Conservation (phyloP, 495 filamentous ascomycete genomes). For the Copromyces sp. region DNA sequence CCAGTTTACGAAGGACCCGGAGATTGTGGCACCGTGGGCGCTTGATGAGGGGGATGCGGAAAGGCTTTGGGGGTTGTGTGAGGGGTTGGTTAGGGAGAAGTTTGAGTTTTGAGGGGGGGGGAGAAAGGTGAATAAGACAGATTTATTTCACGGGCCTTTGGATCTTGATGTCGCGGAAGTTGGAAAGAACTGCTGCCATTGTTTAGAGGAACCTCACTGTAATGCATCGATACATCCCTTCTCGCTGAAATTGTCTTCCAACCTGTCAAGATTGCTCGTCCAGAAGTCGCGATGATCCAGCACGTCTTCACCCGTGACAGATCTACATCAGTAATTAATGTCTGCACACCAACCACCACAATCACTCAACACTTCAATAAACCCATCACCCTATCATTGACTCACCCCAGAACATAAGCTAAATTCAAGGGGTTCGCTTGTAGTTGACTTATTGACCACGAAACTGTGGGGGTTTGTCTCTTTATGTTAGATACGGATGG, state of each 20-base stretch:
- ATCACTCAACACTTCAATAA: neutral
- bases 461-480: neutral
- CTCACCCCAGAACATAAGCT: neutral
- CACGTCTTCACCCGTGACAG: neutral
- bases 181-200: neutral
- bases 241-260: neutral
- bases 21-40: conserved; percentile 29
- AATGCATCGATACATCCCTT: neutral
- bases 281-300: neutral
- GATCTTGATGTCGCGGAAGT: neutral
- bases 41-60: conserved; percentile 32
- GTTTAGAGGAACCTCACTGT: neutral
- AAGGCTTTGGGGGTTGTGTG: conserved; percentile 34
- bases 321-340: neutral
- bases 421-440: neutral
- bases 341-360: neutral
- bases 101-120: conserved; percentile 12
- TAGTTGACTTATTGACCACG: neutral
- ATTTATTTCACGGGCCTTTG: neutral
- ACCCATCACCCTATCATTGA: neutral
- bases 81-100: conserved; percentile 32
- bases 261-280: neutral
- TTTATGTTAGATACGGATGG: neutral
- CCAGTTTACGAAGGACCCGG: conserved; percentile 18
- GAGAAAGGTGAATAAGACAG: neutral